These are phyloP conservation scores for Leptographium flavum DNA, from an alignment of 2,329 filamentous ascomycete species.

Conservation along the genomic window DNA sequence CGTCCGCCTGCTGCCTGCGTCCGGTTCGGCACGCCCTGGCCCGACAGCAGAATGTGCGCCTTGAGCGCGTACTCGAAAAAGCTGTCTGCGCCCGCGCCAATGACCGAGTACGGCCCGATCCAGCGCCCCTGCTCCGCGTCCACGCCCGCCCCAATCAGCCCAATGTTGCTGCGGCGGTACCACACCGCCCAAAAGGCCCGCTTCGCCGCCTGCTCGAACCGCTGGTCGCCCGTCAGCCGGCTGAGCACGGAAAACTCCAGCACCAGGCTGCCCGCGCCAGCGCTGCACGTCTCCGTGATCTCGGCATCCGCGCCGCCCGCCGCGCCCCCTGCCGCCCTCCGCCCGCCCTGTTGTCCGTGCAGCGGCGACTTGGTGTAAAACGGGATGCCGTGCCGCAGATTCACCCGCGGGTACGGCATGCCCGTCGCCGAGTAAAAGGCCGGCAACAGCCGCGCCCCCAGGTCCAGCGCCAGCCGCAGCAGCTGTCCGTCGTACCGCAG, in stretches of 20 bases:
- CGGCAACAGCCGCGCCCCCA: conserved; percentile 71
- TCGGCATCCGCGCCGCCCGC: conserved; percentile 39
- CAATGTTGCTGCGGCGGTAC: conserved; percentile 70
- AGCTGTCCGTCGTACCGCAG: conserved; percentile 83
- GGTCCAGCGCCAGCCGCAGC: conserved; percentile 73
- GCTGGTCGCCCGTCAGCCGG: conserved; percentile 67
- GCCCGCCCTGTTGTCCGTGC: too few species aligned
- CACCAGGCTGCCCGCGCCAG: conserved; percentile 88
- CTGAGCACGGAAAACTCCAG: conserved; percentile 88
- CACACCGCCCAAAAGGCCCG: conserved; percentile 96
- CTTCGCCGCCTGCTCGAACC: conserved; percentile 85
- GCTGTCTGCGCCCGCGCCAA: conserved; percentile 91
- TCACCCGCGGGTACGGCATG: conserved; percentile 88
- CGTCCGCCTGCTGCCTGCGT: conserved; percentile 14
- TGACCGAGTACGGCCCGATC: conserved; percentile 80
- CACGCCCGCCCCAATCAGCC: conserved; percentile 79
- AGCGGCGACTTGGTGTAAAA: conserved; percentile 77
- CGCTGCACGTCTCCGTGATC: conserved; percentile 91
- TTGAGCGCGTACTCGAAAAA: conserved; percentile 98
- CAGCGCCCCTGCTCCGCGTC: conserved; percentile 79
- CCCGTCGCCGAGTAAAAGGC: conserved; percentile 87
- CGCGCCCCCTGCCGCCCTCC: too few species aligned
- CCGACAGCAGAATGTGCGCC: conserved; percentile 78
- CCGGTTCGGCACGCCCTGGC: conserved; percentile 45
- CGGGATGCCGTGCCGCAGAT: conserved; percentile 77